Percentiles rank a stretch among this genome's conserved stretches.
Evolutionary conservation across 352 stramenopile genomes (phyloP).

Genomic region (Hyaloperonospora brassicae): DNA sequence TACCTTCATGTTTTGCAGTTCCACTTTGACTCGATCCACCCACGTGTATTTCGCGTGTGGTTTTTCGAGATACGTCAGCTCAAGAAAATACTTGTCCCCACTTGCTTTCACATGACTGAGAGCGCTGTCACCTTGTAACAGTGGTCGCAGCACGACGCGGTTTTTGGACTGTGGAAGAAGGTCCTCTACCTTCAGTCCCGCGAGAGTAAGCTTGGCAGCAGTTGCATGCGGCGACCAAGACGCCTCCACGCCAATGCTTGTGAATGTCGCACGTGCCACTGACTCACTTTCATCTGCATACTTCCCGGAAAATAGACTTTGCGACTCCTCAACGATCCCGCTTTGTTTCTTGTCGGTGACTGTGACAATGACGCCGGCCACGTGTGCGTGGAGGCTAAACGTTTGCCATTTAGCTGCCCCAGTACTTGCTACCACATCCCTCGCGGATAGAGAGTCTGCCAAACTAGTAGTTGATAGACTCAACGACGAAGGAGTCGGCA

Average conservation of each 20-base stretch:
- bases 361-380: constrained; percentile 62
- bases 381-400: constrained; percentile 58
- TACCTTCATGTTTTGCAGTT: constrained; percentile 62
- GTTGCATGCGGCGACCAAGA: constrained; percentile 35
- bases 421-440: constrained; percentile 2
- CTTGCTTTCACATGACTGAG: constrained; percentile 8
- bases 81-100: constrained; percentile 51
- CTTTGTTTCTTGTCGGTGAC: constrained; percentile 51
- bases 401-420: constrained; percentile 36
- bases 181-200: constrained; percentile 68
- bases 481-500: constrained; percentile 16
- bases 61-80: constrained; percentile 61
- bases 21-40: constrained; percentile 49
- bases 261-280: constrained; percentile 63
- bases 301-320: constrained; percentile 19
- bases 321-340: constrained; percentile 4
- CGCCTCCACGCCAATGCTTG: constrained; percentile 49
- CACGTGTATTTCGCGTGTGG: constrained; percentile 62
- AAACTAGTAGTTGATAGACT: constrained; percentile 18
- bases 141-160: constrained; percentile 53
- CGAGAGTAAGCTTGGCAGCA: constrained; percentile 57
- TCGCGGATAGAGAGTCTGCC: constrained; percentile 12
- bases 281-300: constrained; percentile 31
- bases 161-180: constrained; percentile 56
- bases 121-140: constrained; percentile 21